Conservation (phyloP, 805 yeast genomes). For the Lachancea meyersii region DNA sequence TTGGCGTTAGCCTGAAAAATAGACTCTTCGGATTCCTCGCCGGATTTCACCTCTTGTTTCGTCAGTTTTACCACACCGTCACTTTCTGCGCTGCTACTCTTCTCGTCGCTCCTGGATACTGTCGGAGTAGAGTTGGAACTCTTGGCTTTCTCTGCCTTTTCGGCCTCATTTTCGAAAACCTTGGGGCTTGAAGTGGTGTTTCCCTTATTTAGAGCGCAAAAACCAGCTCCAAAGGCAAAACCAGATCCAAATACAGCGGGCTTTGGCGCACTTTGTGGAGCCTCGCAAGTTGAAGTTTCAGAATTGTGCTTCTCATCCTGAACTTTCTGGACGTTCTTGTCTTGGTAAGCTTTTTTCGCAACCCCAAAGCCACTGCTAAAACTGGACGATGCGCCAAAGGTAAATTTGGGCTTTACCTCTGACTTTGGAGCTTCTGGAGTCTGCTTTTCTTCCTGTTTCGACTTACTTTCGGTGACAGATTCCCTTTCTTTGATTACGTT, state of each 20-base stretch:
- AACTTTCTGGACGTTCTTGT: slow-evolving; percentile 4
- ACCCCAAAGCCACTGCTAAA: slow-evolving; percentile 40
- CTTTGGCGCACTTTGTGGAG: slow-evolving; percentile 5
- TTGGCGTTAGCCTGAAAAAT: slow-evolving; percentile 68
- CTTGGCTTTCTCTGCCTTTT: slow-evolving; percentile 12
- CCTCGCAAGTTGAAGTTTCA: too few species aligned
- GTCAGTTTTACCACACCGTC: slow-evolving; percentile 45
- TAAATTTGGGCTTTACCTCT: slow-evolving; percentile 39
- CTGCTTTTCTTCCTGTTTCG: not conserved
- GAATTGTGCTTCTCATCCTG: not conserved
- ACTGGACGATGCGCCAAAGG: slow-evolving; percentile 48
- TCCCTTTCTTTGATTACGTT: too few species aligned
- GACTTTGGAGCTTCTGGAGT: not conserved
- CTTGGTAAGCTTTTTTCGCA: slow-evolving; percentile 11
- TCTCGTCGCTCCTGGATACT: slow-evolving; percentile 11
- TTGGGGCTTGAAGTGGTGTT: slow-evolving; percentile 5
- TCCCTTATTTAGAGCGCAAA: slow-evolving; percentile 22
- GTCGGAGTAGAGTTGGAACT: slow-evolving; percentile 9
- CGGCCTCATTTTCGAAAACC: slow-evolving; percentile 8
- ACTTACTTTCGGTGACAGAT: not conserved
- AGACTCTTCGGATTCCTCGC: slow-evolving; percentile 81
- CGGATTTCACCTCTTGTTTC: slow-evolving; percentile 63
- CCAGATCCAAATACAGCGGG: slow-evolving; percentile 41
- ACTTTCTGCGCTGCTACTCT: slow-evolving; percentile 8
- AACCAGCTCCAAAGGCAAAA: slow-evolving; percentile 38